phyloP scores from a whole-genome alignment of 2,329 filamentous ascomycete species.

The Aspergillus fumigatus region DNA sequence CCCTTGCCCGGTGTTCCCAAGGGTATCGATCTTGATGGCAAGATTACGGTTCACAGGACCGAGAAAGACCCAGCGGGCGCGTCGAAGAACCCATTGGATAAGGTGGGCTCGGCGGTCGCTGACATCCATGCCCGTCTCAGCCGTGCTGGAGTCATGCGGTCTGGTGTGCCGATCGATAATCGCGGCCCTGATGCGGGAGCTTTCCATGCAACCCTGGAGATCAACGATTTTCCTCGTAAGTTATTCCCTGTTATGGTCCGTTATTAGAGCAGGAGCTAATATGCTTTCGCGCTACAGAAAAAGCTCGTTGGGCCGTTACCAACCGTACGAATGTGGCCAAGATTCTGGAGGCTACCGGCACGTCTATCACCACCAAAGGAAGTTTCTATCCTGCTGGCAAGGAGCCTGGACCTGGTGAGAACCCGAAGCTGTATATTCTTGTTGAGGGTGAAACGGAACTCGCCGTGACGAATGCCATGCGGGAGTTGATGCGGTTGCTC shows the following conservation, averaged over 20 bases:
- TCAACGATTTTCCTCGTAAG: slow-evolving; percentile 92
- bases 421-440: slow-evolving; percentile 95
- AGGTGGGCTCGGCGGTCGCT: slow-evolving; percentile 83
- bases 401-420: slow-evolving; percentile 66
- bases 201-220: slow-evolving; percentile 94
- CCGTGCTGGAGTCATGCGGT: slow-evolving; percentile 81
- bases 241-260: slow-evolving; percentile 10
- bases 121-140: slow-evolving; percentile 88
- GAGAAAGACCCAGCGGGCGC: slow-evolving; percentile 50
- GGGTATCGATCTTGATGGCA: slow-evolving; percentile 59
- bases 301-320: slow-evolving; percentile 96
- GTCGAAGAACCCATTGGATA: slow-evolving; percentile 68
- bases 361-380: slow-evolving; percentile 96
- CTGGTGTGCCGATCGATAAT: slow-evolving; percentile 94
- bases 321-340: slow-evolving; percentile 98
- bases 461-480: slow-evolving; percentile 83
- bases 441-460: slow-evolving; percentile 97
- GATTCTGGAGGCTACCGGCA: slow-evolving; percentile 90
- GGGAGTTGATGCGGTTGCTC: slow-evolving; percentile 79
- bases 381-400: slow-evolving; percentile 82
- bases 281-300: slow-evolving; percentile 50
- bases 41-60: slow-evolving; percentile 69
- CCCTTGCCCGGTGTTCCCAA: slow-evolving; percentile 46
- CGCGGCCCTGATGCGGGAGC: slow-evolving; percentile 95
- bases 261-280: slow-evolving; percentile 6